Evolutionary conservation across 495 filamentous ascomycete species (phyloP).

Genomic region (Penicillium crystallinum): DNA sequence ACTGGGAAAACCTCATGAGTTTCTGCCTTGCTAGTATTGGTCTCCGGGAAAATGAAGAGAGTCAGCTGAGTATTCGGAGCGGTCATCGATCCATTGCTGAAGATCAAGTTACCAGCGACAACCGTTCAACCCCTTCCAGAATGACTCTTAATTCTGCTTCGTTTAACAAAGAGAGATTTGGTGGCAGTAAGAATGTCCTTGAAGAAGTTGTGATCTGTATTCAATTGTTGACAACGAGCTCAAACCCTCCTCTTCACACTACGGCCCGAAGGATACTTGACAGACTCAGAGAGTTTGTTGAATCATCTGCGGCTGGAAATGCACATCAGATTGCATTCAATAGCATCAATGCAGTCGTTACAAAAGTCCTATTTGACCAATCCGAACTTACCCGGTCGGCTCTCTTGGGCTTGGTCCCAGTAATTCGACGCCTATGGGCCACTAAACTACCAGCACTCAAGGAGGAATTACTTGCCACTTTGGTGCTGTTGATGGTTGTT

Average conservation of each 20-base stretch:
- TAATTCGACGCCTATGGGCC: slow-evolving; percentile 70
- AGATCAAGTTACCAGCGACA: slow-evolving; percentile 21
- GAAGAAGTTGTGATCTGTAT: slow-evolving; percentile 64
- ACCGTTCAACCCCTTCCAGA: slow-evolving; percentile 31
- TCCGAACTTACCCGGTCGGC: slow-evolving; percentile 54
- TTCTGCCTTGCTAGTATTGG: slow-evolving; percentile 52
- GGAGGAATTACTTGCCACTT: slow-evolving; percentile 68
- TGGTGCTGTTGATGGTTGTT: slow-evolving; percentile 53
- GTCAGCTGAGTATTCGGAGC: slow-evolving; percentile 26
- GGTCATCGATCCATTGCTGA: slow-evolving; percentile 23
- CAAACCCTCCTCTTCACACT: slow-evolving; percentile 66
- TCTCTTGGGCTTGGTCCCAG: slow-evolving; percentile 57
- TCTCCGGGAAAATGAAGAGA: slow-evolving; percentile 20
- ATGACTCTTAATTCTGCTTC: slow-evolving; percentile 26
- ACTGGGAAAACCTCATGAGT: slow-evolving; percentile 63
- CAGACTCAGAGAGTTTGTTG: slow-evolving; percentile 57
- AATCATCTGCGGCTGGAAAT: slow-evolving; percentile 49
- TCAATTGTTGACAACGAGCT: slow-evolving; percentile 54
- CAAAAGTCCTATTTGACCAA: slow-evolving; percentile 60
- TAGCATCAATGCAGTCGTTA: slow-evolving; percentile 66
- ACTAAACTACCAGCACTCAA: slow-evolving; percentile 52
- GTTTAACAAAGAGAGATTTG: slow-evolving; percentile 22
- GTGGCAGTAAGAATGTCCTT: slow-evolving; percentile 29
- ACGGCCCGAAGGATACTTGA: slow-evolving; percentile 53
- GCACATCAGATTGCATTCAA: slow-evolving; percentile 68